Percentiles rank a stretch among this genome's conserved stretches.
These are phyloP conservation scores for Saccharomycopsis sp. DNA, from an alignment of 805 yeast species.

Conservation along the genomic window DNA sequence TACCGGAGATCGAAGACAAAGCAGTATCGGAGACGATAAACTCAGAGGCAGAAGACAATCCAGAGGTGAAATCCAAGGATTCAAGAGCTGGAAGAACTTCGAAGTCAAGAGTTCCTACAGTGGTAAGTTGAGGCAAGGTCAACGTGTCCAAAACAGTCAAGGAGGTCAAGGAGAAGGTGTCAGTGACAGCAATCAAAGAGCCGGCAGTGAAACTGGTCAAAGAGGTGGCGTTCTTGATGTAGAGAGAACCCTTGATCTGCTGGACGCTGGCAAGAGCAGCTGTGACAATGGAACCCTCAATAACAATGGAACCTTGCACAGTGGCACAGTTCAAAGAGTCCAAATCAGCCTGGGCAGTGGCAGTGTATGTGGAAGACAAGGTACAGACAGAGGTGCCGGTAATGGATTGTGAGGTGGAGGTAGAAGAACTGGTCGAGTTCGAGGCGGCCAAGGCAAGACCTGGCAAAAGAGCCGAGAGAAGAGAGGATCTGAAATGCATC, in stretches of 20 bases:
- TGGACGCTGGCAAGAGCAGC: conserved; percentile 70
- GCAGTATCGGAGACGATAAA: conserved; percentile 70
- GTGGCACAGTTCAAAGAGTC: conserved; percentile 63
- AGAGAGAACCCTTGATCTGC: conserved; percentile 72
- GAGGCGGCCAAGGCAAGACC: conserved; percentile 23
- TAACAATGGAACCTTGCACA: conserved; percentile 70
- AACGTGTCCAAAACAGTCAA: conserved; percentile 64
- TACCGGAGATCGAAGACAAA: conserved; percentile 60
- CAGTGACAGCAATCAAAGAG: conserved; percentile 65
- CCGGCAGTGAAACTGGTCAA: conserved; percentile 73
- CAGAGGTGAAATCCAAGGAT: conserved; percentile 57
- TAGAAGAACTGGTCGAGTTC: conserved; percentile 41
- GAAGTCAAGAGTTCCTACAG: conserved; percentile 76
- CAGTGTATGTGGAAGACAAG: conserved; percentile 55
- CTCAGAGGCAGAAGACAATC: conserved; percentile 67
- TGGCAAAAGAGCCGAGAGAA: conserved; percentile 15
- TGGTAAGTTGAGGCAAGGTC: conserved; percentile 69
- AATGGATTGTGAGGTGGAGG: conserved; percentile 45
- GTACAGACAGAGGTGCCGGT: conserved; percentile 58
- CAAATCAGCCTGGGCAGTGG: conserved; percentile 73
- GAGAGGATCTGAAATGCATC: conserved; percentile 19
- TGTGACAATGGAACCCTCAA: conserved; percentile 44
- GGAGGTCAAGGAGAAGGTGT: conserved; percentile 52
- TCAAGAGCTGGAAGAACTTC: conserved; percentile 82
- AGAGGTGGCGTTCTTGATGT: conserved; percentile 55